Percentiles rank a stretch among this genome's conserved stretches.
Conservation (phyloP, 805 yeast genomes). For the Candida ponderosae region DNA sequence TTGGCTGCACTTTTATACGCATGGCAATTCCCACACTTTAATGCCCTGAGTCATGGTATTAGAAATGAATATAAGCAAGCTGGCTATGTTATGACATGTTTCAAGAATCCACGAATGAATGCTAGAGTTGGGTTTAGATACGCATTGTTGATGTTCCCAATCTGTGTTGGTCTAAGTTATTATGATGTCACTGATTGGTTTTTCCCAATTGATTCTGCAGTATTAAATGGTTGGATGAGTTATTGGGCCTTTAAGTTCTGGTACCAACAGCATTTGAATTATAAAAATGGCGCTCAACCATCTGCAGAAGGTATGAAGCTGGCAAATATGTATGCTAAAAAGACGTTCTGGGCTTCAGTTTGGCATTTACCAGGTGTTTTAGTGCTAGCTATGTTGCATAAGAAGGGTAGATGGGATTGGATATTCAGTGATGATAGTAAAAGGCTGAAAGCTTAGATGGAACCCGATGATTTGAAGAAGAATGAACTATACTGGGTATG, state of each 20-base stretch:
- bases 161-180: slow-evolving; percentile 76
- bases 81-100: slow-evolving; percentile 97
- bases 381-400: slow-evolving; percentile 88
- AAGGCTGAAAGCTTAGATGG: neutral
- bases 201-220: slow-evolving; percentile 73
- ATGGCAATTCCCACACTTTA: slow-evolving; percentile 99
- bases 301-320: slow-evolving; percentile 47
- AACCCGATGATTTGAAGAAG: no score
- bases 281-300: slow-evolving; percentile 32
- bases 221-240: slow-evolving; percentile 82
- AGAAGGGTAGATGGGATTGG: slow-evolving; percentile 92
- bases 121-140: slow-evolving; percentile 92
- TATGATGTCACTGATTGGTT: slow-evolving; percentile 76
- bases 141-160: slow-evolving; percentile 87
- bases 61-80: slow-evolving; percentile 85
- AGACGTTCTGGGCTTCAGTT: slow-evolving; percentile 89
- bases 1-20: slow-evolving; percentile 84
- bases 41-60: slow-evolving; percentile 81
- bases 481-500: no score
- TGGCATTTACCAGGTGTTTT: slow-evolving; percentile 89
- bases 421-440: slow-evolving; percentile 26
- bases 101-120: slow-evolving; percentile 82
- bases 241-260: slow-evolving; percentile 77
- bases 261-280: slow-evolving; percentile 67
- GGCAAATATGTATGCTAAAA: slow-evolving; percentile 69